Base-by-base conservation (phyloP, 116 monocot genomes). In the Trichopus zeylanicus region DNA sequence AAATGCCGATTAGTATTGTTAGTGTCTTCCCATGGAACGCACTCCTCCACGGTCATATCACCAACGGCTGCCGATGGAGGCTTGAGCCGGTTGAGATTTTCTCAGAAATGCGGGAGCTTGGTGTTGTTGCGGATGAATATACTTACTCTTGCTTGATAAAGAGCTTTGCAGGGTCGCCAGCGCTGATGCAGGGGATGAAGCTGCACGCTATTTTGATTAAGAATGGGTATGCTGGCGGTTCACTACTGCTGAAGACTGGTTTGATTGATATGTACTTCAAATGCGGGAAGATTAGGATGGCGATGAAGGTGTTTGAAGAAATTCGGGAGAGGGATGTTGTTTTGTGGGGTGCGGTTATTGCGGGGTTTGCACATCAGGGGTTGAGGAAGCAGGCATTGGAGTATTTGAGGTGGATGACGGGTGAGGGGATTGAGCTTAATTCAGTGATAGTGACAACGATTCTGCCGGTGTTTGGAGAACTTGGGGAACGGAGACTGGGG, bases 241-340 rank as follows among this genome's bases (percentile, higher is more conserved):
- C 77, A 0, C 20, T 51, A 21, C 63, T 84, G 22, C 61, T 97
- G 1, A 59, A 30, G 51, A 90, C 95, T 5, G 66, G 84, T 31
- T 54, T 97, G 76, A 65, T 82, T 1, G 87, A 97, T 34, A 73
- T 90, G 84, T 90, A 97, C 70, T 87, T 90, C 57, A 90, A 97
- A 46, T 97, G 81, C 31, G 49, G 84, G 18, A 87, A 77, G 48
- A 26, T 73, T 19, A 65, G 60, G 51, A 69, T 74, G 66, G 91
- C 91, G 0, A 35, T 83, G 51, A 86, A 79, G 81, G 16, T 97
- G 73, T 97, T 97, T 48, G 79, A 82, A 22, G 95, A 97, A 90
- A 89, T 81, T 66, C 53, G 75, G 7, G 70, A 75, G 13, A 75
- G 71, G 60, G 95, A 97, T 61, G 54, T 90, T 8, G 95, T 97